Base-by-base conservation (phyloP, 1,284 basidiomycete species). In the Gymnopus androsaceus region DNA sequence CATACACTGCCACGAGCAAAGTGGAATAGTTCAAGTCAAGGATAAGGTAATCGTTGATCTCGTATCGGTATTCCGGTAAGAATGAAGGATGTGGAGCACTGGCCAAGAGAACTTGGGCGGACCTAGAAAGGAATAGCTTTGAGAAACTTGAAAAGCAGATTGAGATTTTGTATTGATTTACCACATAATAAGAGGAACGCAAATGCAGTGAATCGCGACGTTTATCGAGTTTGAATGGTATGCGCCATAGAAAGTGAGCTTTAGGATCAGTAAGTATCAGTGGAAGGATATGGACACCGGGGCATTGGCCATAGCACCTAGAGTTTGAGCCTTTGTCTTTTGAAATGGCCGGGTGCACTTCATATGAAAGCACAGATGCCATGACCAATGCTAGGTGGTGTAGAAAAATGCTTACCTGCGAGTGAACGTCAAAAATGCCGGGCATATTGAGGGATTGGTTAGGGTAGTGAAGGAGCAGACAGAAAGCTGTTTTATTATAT, bases 161-260 rank as follows among this genome's bases (percentile, higher is more conserved):
- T 3, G 25, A 27, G 6, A 9, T 5, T 17, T 17, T 23, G 19
- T n/a, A 41, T 41, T 23, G 30, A 77, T 79, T 45, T 63, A 91
- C 92, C 93, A 95, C 47, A 92, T 68, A 62, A 95, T 80, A 59
- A 89, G 67, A 2, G 93, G 93, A 28, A 96, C 92, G 63, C 85
- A 94, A 60, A 89, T 66, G 62, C 93, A 79, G 69, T 96, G 93
- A 60, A 95, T 90, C 54, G 80, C 67, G 59, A 95, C 74, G 69
- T 96, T 96, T 58, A 85, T 73, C 33, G 81, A 82, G 69, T 95
- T 88, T 23, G 84, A 79, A 71, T 95, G 93, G 72, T 95, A 95
- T 50, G 92, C 88, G 21, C 90, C 90, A 55, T 56, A 57, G 58
- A 59, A 55, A 41, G 54, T 58, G 42, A 55, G 47, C 44, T 58